A percentile compares a stretch with the other conserved stretches of the same genome.
These are phyloP conservation scores for Penicillium rolfsii DNA, from an alignment of 2,329 filamentous ascomycete genomes.

Conservation along the genomic window DNA sequence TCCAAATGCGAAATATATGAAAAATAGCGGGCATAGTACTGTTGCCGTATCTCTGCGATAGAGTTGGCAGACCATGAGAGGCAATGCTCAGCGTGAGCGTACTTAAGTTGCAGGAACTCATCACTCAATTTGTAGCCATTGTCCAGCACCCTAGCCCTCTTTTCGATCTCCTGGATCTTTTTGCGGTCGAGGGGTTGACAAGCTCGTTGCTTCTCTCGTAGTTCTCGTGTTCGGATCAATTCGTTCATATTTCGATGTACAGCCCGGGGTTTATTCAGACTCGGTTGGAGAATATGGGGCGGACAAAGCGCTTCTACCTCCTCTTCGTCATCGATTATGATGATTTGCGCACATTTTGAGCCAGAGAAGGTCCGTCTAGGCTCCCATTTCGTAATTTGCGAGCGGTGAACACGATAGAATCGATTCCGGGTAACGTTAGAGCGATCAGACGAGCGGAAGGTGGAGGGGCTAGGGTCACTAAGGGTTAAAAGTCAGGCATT, in stretches of 20 bases:
- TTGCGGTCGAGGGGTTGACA: background rate
- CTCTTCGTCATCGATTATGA: slow-evolving; percentile 16
- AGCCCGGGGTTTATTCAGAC: background rate
- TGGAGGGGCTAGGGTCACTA: background rate
- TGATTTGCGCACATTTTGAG: slow-evolving; percentile 8
- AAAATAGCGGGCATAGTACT: background rate
- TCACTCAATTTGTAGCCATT: background rate
- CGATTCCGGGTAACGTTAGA: background rate
- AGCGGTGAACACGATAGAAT: background rate
- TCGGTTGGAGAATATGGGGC: background rate
- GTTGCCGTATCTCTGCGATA: background rate
- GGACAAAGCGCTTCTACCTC: background rate
- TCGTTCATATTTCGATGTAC: slow-evolving; percentile 6
- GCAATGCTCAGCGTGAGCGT: background rate
- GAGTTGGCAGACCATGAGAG: background rate
- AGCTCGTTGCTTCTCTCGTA: background rate
- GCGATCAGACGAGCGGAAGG: background rate
- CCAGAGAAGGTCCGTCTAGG: slow-evolving; percentile 11
- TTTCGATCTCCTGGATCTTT: slow-evolving; percentile 4
- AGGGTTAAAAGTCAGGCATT: background rate
- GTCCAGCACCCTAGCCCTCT: background rate
- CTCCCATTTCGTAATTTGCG: background rate
- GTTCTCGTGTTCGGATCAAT: slow-evolving; percentile 3
- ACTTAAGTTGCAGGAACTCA: slow-evolving; percentile 14
- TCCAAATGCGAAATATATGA: slow-evolving; percentile 7